Base-by-base conservation (phyloP, 306 rosid species). In the Dryas octopetala region DNA sequence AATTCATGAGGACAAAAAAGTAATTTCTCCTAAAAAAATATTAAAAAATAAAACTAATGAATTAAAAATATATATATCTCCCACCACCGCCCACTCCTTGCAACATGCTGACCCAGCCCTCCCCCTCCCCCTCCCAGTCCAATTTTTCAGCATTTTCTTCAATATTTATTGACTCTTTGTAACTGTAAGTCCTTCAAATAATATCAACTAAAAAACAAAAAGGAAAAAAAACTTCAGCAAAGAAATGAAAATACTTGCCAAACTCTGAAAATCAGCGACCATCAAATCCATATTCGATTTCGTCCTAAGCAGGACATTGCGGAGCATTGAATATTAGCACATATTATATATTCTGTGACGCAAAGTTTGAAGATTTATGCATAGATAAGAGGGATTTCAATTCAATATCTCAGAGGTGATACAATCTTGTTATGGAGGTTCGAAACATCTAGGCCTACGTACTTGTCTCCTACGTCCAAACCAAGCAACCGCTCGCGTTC, bases 401-500 rank as follows among this genome's bases (percentile, higher is more conserved):
- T 61, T n/a, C 3, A 49, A 5, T 71, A 89, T 97, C 88, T 87
- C 28, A 87, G 57, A 80, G 96, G 97, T 0, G 87, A 86, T 52
- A 97, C 97, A 68, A 89, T 71, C 74, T 78, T 70, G 81, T 95
- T 95, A 16, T 61, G 71, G 10, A 79, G 40, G 70, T 91, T 92
- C 16, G 93, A 91, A 66, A 95, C 89, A 43, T 97, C 87, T 2
- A 95, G 71, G 5, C 97, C 97, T 12, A 95, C 92, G 75, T 91
- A 91, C 86, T 84, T 90, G 48, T 84, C 89, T 1, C 96, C 98
- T 53, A 95, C 97, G 71, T 95, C 98, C 74, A 95, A 82, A 69
- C 98, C 96, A 45, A 95, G 89, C 63, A 91, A 77, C 73, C 92
- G 84, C 57, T 90, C 90, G 0, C 75, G 82, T 58, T 81, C 49